A percentile compares a stretch with the other conserved stretches of the same genome.
phyloP scores from a whole-genome alignment of 2,329 filamentous ascomycete species.

The Aspergillus felis region DNA sequence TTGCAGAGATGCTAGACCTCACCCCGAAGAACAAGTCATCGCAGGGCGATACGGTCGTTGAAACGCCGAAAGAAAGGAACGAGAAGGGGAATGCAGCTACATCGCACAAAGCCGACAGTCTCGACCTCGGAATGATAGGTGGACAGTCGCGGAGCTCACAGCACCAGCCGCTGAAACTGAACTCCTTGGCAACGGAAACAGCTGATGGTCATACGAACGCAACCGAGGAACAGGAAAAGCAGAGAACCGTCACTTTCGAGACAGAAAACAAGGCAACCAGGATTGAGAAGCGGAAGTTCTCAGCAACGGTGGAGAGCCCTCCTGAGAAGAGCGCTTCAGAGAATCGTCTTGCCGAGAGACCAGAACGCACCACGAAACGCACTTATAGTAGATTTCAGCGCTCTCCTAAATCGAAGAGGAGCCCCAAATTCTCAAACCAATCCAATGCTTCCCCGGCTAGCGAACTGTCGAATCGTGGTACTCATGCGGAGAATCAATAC shows the following conservation, averaged over 20 bases:
- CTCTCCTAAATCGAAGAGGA: background rate
- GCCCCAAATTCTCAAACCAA: background rate
- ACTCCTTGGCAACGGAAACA: background rate
- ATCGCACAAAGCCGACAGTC: background rate
- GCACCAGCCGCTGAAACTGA: background rate
- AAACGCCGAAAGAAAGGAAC: background rate
- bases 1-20: conserved; percentile 27
- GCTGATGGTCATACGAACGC: background rate
- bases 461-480: background rate
- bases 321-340: background rate
- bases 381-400: conserved; percentile 18
- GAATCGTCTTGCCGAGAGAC: background rate
- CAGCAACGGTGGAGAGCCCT: background rate
- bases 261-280: background rate
- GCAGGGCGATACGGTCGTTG: background rate
- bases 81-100: background rate
- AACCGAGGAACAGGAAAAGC: conserved; percentile 7
- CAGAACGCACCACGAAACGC: conserved; percentile 9
- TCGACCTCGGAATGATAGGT: background rate
- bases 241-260: conserved; percentile 26
- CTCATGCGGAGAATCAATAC: conserved; percentile 1
- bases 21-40: conserved; percentile 11
- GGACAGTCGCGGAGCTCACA: background rate
- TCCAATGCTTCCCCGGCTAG: background rate
- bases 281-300: conserved; percentile 4